Conservation (phyloP, 768 basidiomycete species). For the Calocybe gangraenosa region DNA sequence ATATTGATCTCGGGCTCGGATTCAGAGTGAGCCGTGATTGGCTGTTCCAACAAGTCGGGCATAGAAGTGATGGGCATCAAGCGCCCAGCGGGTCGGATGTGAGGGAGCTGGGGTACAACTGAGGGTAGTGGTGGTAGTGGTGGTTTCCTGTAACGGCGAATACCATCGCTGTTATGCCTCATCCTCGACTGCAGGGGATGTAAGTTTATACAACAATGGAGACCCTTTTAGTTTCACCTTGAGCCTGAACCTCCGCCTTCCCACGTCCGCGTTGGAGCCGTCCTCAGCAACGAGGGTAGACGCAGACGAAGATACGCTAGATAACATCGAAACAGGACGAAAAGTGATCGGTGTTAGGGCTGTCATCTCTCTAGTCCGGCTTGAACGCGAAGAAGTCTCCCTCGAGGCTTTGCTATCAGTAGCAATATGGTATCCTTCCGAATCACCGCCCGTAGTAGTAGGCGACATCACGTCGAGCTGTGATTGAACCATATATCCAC, state of each 20-base stretch:
- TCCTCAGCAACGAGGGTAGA: conserved; percentile 22
- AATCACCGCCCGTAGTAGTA: not conserved
- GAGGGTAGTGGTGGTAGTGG: not conserved
- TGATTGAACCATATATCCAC: conserved; percentile 24
- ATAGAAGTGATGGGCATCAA: conserved; percentile 5
- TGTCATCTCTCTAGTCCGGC: not conserved
- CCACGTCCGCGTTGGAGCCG: conserved; percentile 11
- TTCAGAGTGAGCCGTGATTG: not conserved
- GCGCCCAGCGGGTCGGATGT: not conserved
- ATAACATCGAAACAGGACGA: conserved; percentile 10
- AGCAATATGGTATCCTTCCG: conserved; percentile 3
- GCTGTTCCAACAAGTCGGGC: not conserved
- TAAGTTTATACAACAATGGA: not conserved
- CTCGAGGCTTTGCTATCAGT: conserved; percentile 1
- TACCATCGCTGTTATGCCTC: too few relatives aligned
- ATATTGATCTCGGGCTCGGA: not conserved
- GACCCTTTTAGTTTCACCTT: too few relatives aligned
- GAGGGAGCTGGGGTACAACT: not conserved
- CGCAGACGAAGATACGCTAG: conserved; percentile 16
- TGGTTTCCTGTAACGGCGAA: too few relatives aligned
- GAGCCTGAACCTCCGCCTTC: not conserved
- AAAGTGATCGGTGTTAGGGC: conserved; percentile 2
- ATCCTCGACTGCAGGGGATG: too few relatives aligned
- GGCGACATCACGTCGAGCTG: conserved; percentile 18
- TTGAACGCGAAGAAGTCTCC: not conserved